Base-by-base conservation (phyloP, 257 asterid species). In the Scutellaria minor region DNA sequence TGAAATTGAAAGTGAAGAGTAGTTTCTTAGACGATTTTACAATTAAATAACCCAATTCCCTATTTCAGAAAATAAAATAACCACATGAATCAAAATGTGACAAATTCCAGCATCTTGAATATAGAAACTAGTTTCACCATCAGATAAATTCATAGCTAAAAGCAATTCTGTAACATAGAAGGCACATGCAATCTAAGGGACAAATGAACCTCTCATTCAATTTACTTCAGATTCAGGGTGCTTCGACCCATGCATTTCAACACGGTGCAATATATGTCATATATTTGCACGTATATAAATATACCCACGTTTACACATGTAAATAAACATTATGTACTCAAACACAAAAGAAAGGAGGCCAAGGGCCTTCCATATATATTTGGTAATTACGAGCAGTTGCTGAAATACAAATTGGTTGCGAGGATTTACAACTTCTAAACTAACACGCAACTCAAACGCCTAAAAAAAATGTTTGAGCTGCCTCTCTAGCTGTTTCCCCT, bases 391-490 rank as follows among this genome's bases (percentile, higher is more conserved):
- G 48, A 74, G 64, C 74, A 71, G 80, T 64, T 67, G 73, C 70
- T 66, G 62, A 73, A 76, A 79, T 74, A 79, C 82, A 73, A 72
- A 76, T 72, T 59, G 73, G 45, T 67, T 59, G 61, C 55, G 58
- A 77, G 42, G 63, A 77, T 77, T 75, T 83, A 83, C 85, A 77
- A 66, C 72, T 59, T 18, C 68, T 35, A 64, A 66, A 64, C 70
- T 78, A 59, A 72, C 68, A 75, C 73, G 78, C 82, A 76, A 70
- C 83, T 76, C 85, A 78, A 83, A 78, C 82, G 64, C 81, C 79
- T 57, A 48, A 2, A 57, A 63, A 78, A 81, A 76, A 14, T 80
- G 82, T 60, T 76, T 68, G 82, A 84, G 88, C 82, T 81, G 82
- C 76, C 71, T 55, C 77, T 45, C 78, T 65, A 71, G 39, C 60